Conservation (phyloP, 495 filamentous ascomycete genomes). For the Rhypophila decipiens region DNA sequence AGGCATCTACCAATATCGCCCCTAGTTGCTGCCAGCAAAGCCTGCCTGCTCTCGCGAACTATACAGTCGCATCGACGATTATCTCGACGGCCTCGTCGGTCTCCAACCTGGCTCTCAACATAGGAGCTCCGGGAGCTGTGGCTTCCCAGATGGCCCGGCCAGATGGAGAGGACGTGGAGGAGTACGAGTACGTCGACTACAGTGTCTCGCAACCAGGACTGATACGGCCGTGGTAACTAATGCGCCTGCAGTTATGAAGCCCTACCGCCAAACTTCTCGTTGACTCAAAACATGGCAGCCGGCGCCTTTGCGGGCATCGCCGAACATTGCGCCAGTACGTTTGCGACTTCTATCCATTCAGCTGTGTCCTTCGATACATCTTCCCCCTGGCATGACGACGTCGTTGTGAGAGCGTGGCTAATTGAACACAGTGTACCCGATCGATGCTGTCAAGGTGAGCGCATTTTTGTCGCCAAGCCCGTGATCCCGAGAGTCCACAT, state of each 20-base stretch:
- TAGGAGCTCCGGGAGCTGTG: conserved; percentile 49
- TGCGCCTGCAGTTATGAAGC: conserved; percentile 45
- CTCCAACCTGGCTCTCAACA: conserved; percentile 51
- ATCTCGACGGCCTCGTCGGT: conserved; percentile 3
- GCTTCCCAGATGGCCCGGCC: conserved; percentile 54
- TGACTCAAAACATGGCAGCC: conserved; percentile 75
- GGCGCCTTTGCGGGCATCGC: conserved; percentile 97
- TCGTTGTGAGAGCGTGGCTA: conserved; percentile 7
- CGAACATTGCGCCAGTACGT: conserved; percentile 51
- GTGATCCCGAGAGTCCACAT: background rate
- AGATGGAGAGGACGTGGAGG: conserved; percentile 47
- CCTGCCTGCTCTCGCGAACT: too few relatives aligned
- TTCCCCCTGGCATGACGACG: background rate
- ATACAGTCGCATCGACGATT: too few relatives aligned
- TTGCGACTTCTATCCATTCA: background rate
- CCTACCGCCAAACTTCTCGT: conserved; percentile 54
- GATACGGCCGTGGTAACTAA: background rate
- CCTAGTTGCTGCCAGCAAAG: too few relatives aligned
- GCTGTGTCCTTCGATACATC: background rate
- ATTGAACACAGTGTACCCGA: conserved; percentile 91
- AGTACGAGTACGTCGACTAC: conserved; percentile 47
- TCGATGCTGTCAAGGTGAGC: conserved; percentile 94
- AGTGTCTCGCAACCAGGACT: background rate
- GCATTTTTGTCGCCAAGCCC: conserved; percentile 1
- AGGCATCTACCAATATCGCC: background rate